These are phyloP conservation scores for Candida sphagnicola DNA, from an alignment of 805 yeast genomes.

Conservation along the genomic window DNA sequence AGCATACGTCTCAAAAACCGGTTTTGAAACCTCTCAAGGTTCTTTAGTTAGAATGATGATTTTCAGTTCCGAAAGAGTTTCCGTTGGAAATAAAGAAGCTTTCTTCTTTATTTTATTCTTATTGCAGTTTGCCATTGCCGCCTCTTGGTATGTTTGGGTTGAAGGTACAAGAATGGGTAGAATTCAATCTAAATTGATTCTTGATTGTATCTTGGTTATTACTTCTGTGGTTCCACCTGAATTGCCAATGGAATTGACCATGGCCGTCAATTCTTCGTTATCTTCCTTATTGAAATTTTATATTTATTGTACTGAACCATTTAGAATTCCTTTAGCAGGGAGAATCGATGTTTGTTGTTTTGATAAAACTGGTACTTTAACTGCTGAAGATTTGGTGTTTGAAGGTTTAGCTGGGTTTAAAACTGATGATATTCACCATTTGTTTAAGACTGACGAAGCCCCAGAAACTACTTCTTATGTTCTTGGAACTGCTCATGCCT, in stretches of 20 bases:
- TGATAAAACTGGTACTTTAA: constrained; percentile 96
- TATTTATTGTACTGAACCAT: constrained; percentile 97
- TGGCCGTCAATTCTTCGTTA: constrained; percentile 94
- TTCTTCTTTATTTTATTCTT: constrained; percentile 87
- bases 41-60: constrained; percentile 97
- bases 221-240: constrained; percentile 99
- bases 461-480: constrained; percentile 67
- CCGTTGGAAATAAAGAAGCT: constrained; percentile 94
- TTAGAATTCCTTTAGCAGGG: constrained; percentile 96
- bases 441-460: constrained; percentile 56
- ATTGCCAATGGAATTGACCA: constrained; percentile 96
- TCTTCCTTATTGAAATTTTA: constrained; percentile 83
- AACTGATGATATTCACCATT: constrained; percentile 47
- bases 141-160: constrained; percentile 97
- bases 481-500: constrained; percentile 93
- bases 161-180: constrained; percentile 97
- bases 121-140: constrained; percentile 87
- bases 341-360: constrained; percentile 98
- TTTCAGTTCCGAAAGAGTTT: constrained; percentile 92
- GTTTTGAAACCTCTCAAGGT: constrained; percentile 98
- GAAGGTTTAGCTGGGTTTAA: constrained; percentile 92
- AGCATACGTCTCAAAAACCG: constrained; percentile 87
- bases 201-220: constrained; percentile 92
- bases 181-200: constrained; percentile 84
- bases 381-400: constrained; percentile 93